Percentiles rank a stretch among this genome's conserved stretches.
These are phyloP conservation scores for Sherardia arvensis DNA, from an alignment of 257 asterid genomes.

Conservation along the genomic window DNA sequence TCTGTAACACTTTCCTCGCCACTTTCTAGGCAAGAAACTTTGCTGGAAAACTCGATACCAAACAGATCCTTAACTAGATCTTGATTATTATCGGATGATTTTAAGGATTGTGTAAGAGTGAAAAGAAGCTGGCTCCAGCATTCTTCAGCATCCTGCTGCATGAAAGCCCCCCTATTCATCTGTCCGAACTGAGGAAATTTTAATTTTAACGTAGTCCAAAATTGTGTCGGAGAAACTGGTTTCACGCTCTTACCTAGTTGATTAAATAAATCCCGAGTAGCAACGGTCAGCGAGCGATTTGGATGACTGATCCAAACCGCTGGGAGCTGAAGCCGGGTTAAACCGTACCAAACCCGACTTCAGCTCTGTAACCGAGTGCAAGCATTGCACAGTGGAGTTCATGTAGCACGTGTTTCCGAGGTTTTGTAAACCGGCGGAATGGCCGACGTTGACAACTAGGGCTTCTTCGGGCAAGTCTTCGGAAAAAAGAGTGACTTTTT, in stretches of 20 bases:
- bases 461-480: constrained; percentile 99
- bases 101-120: constrained; percentile 75
- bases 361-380: constrained; percentile 95
- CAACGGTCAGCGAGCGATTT: constrained; percentile 71
- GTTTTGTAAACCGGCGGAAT: constrained; percentile 88
- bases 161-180: constrained; percentile 80
- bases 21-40: constrained; percentile 94
- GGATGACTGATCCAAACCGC: constrained; percentile 63
- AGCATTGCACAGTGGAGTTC: constrained; percentile 96
- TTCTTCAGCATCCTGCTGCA: constrained; percentile 99
- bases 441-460: constrained; percentile 62
- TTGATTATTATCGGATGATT: constrained; percentile 54
- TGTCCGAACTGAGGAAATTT: constrained; percentile 98
- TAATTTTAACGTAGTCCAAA: constrained; percentile 74
- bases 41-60: constrained; percentile 80
- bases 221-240: constrained; percentile 90
- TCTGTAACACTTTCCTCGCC: constrained; percentile 96
- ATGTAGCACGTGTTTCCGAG: constrained; percentile 96
- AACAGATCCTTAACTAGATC: constrained; percentile 75
- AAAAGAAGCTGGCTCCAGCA: constrained; percentile 95
- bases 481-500: constrained; percentile 75
- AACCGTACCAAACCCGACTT: constrained; percentile 74
- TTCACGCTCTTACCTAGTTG: constrained; percentile 80
- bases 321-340: constrained; percentile 59
- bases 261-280: constrained; percentile 76